Percentiles rank a stretch among this genome's conserved stretches.
phyloP scores from a whole-genome alignment of 805 yeast genomes.

The Suhomyces prunicola region DNA sequence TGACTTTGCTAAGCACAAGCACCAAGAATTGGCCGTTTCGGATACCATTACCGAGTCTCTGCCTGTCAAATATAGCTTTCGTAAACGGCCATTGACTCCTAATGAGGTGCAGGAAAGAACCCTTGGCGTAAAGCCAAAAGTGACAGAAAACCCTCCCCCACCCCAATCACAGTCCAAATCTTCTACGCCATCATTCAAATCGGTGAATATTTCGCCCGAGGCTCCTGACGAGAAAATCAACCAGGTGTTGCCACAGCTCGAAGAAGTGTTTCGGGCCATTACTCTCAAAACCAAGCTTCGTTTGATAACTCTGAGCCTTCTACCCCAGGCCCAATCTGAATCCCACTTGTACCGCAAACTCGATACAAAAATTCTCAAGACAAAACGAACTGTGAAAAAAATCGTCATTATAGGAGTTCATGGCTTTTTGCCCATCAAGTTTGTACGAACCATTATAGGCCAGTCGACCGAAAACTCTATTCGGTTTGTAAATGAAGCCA shows the following conservation, averaged over 20 bases:
- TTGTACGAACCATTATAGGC: conserved; percentile 35
- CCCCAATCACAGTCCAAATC: neutral
- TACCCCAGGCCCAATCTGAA: conserved; percentile 16
- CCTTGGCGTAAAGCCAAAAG: conserved; percentile 6
- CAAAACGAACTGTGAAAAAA: conserved; percentile 13
- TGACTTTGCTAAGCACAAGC: neutral
- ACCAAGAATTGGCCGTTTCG: conserved; percentile 30
- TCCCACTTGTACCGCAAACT: conserved; percentile 23
- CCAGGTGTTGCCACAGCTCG: conserved; percentile 14
- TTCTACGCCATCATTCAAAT: neutral
- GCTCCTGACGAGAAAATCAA: neutral
- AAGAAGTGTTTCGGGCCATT: conserved; percentile 17
- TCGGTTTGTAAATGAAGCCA: conserved; percentile 26
- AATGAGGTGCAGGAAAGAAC: conserved; percentile 33
- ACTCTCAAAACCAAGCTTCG: conserved; percentile 18
- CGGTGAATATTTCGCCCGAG: neutral
- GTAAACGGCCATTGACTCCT: conserved; percentile 32
- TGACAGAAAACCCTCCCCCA: neutral
- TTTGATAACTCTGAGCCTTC: conserved; percentile 15
- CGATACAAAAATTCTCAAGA: conserved; percentile 4
- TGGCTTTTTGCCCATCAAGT: conserved; percentile 39
- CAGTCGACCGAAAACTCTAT: conserved; percentile 36
- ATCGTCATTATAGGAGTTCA: conserved; percentile 37
- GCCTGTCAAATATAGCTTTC: conserved; percentile 33
- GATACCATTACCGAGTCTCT: conserved; percentile 29